phyloP scores from a whole-genome alignment of 139 green algal species.

The Coccomyxa sp. region DNA sequence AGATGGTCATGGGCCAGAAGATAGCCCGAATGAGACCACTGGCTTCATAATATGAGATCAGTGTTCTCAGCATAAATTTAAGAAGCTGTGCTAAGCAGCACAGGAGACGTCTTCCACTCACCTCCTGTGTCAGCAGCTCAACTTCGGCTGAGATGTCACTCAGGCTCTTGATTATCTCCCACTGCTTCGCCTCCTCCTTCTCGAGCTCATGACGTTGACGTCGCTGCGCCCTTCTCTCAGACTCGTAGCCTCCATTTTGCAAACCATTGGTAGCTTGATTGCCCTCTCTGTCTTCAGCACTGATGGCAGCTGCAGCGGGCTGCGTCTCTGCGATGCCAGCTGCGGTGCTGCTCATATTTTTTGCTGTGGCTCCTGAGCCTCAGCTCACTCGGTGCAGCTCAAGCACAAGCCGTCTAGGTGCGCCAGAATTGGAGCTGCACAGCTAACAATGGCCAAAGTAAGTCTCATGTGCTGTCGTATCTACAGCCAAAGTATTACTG shows the following conservation, averaged over 20 bases:
- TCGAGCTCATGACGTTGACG: slow-evolving; percentile 14
- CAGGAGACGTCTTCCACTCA: background rate
- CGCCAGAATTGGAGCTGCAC: too few species aligned
- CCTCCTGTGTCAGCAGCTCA: slow-evolving; percentile 39
- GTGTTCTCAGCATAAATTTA: background rate
- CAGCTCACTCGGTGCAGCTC: too few species aligned
- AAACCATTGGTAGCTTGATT: too few species aligned
- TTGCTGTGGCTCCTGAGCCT: too few species aligned
- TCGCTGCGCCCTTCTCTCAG: slow-evolving; percentile 13
- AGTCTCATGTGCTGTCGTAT: too few species aligned
- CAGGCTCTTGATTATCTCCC: slow-evolving; percentile 34
- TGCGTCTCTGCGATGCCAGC: background rate
- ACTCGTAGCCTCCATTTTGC: background rate
- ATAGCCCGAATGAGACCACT: too few species aligned
- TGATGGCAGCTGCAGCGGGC: background rate
- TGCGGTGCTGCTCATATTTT: too few species aligned
- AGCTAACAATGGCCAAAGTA: too few species aligned
- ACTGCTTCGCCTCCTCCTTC: slow-evolving; percentile 8
- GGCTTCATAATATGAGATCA: background rate
- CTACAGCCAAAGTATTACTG: too few species aligned
- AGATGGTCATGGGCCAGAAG: too few species aligned
- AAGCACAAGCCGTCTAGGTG: too few species aligned
- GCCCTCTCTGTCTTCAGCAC: background rate
- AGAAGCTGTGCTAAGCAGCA: background rate
- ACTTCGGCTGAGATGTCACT: slow-evolving; percentile 36